Percentiles rank a stretch among this genome's conserved stretches.
Conservation (phyloP, 345 rosid species). For the Syzygium aromaticum region DNA sequence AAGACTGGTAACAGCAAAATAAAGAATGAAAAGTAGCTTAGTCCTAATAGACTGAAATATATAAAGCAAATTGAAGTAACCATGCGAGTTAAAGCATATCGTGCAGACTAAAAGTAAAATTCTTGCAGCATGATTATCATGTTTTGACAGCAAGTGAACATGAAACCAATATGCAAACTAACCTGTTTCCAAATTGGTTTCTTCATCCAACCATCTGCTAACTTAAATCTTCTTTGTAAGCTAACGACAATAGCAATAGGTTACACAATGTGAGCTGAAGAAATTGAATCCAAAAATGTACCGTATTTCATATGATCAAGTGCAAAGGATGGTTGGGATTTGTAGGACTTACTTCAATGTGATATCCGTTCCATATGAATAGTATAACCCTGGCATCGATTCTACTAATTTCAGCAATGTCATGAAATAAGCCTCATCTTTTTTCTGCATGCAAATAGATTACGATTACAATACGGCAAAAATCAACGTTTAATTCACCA, state of each 20-base stretch:
- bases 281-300: not conserved
- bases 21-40: not conserved
- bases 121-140: not conserved
- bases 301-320: not conserved
- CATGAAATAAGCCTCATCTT: constrained; percentile 70
- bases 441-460: constrained; percentile 51
- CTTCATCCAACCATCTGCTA: constrained; percentile 74
- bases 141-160: not conserved
- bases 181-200: constrained; percentile 98
- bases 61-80: not conserved
- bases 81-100: not conserved
- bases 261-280: not conserved
- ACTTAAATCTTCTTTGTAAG: constrained; percentile 83
- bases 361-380: constrained; percentile 83
- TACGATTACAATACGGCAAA: not conserved
- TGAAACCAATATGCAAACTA: constrained; percentile 1
- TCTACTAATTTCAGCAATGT: constrained; percentile 67
- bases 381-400: constrained; percentile 81
- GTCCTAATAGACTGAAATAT: not conserved
- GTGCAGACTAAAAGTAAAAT: not conserved
- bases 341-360: constrained; percentile 65
- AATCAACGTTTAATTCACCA: not conserved
- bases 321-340: not conserved
- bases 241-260: constrained; percentile 24
- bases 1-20: not conserved